Percentiles rank a stretch among this genome's conserved stretches.
phyloP scores from a whole-genome alignment of 495 filamentous ascomycete genomes.

The Aspergillus bridgeri region DNA sequence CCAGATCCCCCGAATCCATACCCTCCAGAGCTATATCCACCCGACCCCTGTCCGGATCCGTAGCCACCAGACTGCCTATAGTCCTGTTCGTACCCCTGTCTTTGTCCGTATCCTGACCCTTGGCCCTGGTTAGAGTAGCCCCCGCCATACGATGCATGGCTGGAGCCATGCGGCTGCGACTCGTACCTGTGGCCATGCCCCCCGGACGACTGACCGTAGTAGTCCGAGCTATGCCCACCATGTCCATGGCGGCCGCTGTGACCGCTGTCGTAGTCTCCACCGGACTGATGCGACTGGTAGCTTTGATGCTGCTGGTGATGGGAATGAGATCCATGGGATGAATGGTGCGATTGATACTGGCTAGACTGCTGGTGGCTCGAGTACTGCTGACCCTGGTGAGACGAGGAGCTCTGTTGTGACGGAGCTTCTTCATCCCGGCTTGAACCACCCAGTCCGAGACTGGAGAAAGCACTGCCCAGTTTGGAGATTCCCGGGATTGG shows the following conservation, averaged over 20 bases:
- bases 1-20: background rate
- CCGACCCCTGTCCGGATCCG: background rate
- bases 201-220: background rate
- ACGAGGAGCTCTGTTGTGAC: slow-evolving; percentile 4
- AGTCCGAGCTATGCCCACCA: background rate
- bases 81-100: background rate
- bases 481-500: slow-evolving; percentile 44
- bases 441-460: slow-evolving; percentile 45
- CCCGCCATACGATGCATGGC: background rate
- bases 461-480: slow-evolving; percentile 34
- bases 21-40: background rate
- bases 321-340: background rate
- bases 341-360: slow-evolving; percentile 7
- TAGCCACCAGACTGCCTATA: background rate
- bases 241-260: slow-evolving; percentile 3
- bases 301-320: background rate
- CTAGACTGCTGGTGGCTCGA: slow-evolving; percentile 2
- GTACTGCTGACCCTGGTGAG: slow-evolving; percentile 3
- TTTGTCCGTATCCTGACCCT: slow-evolving; percentile 1
- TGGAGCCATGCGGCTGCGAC: background rate
- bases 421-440: slow-evolving; percentile 22
- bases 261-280: background rate
- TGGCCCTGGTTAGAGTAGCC: background rate
- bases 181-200: slow-evolving; percentile 3
- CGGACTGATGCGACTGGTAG: slow-evolving; percentile 1